Conservation (phyloP, 1,139 yeast species). For the Yamadazyma taylorii region DNA sequence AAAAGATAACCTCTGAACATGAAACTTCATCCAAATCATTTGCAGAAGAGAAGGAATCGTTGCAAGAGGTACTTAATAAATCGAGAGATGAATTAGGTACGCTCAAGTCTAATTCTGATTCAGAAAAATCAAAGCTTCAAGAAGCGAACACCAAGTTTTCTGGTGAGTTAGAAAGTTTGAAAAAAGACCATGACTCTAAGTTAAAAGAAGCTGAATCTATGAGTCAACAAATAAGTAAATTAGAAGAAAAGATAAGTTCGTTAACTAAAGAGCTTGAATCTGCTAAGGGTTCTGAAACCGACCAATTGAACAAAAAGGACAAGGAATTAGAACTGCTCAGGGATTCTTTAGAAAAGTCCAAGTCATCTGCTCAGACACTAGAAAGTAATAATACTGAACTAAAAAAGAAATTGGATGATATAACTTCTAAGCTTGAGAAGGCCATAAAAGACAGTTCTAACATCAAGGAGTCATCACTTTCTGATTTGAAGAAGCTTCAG, state of each 20-base stretch:
- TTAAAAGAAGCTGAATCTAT: conserved; percentile 6
- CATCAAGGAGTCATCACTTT: neutral
- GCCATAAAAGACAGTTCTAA: neutral
- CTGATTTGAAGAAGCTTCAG: conserved; percentile 1
- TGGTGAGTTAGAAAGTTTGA: conserved; percentile 5
- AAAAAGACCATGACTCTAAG: conserved; percentile 11
- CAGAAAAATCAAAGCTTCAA: conserved; percentile 3
- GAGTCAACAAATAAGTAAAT: conserved; percentile 1
- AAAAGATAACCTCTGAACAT: conserved; percentile 13
- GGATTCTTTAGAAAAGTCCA: conserved; percentile 2
- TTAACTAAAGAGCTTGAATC: conserved; percentile 5
- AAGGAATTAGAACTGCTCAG: conserved; percentile 1
- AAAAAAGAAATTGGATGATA: neutral
- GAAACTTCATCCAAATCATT: conserved; percentile 10
- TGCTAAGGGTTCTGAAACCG: neutral
- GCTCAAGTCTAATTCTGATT: conserved; percentile 3
- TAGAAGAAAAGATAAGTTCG: neutral
- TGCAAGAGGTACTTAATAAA: conserved; percentile 6
- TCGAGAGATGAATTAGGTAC: conserved; percentile 4
- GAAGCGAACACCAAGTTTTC: conserved; percentile 3
- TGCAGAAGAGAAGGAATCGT: conserved; percentile 7
- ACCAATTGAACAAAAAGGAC: neutral
- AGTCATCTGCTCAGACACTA: conserved; percentile 2
- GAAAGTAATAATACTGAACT: conserved; percentile 3
- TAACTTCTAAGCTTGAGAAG: neutral